These are phyloP conservation scores for Ocimum tenuiflorum DNA, from an alignment of 257 asterid genomes.

Conservation along the genomic window DNA sequence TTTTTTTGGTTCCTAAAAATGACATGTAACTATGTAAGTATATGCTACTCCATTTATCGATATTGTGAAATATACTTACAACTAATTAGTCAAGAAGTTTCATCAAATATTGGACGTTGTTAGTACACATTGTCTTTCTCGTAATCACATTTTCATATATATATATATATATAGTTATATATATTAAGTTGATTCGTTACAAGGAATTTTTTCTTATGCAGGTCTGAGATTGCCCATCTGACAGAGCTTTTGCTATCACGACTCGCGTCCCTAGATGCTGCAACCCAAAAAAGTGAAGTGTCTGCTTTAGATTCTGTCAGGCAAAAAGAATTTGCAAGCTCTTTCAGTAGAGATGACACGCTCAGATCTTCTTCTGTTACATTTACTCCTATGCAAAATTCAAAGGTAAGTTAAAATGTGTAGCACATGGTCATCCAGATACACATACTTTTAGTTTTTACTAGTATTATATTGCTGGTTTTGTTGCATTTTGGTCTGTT, in stretches of 20 bases:
- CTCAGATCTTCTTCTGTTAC: constrained; percentile 30
- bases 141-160: not conserved
- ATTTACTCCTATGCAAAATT: constrained; percentile 30
- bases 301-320: constrained; percentile 31
- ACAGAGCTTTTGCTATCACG: constrained; percentile 64
- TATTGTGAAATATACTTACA: not conserved
- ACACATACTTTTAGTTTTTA: not conserved
- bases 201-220: constrained; percentile 26
- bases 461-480: not conserved
- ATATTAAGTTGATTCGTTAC: not conserved
- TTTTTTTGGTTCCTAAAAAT: not conserved
- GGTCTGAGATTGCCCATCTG: constrained; percentile 69
- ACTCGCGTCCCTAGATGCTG: constrained; percentile 35
- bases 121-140: not conserved
- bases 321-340: constrained; percentile 29
- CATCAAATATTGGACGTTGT: not conserved
- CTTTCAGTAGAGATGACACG: constrained; percentile 21
- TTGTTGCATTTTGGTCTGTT: not conserved
- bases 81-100: not conserved
- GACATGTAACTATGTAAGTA: not conserved
- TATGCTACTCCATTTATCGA: not conserved
- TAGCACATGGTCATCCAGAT: not conserved
- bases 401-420: constrained; percentile 35
- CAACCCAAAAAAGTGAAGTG: constrained; percentile 22
- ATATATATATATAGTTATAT: too few relatives aligned